Base-by-base conservation (phyloP, 2,329 filamentous ascomycete genomes). In the Parasarocladium wereldwijsianum region DNA sequence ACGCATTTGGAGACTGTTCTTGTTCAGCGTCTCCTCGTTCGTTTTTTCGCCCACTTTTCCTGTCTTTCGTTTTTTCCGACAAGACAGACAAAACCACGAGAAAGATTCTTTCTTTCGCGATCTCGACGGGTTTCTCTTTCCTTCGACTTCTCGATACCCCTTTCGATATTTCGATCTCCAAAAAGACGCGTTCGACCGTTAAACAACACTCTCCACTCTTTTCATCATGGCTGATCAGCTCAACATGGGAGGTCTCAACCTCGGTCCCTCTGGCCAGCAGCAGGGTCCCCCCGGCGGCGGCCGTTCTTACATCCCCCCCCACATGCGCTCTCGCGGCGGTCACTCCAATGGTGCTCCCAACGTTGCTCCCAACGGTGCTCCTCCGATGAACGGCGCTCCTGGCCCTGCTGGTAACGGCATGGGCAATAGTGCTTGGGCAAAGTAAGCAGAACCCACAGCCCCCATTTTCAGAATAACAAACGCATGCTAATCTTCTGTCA, bases 291-390 rank as follows among this genome's bases (percentile, higher is more conserved):
- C 40, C 46, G 40, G 38, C 43, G 31, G 29, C 18, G 30, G 30
- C 40, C 76, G 77, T 47, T 80, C 80, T 34, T 90, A 90, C 65
- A 85, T 90, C 42, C 82, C 82, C 41, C 82, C 82, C 55, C 83
- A 90, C 57, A 74, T 86, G 66, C 76, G 82, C 50, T 62, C 60
- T 45, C 69, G 70, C 52, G 55, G 51, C 34, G 47, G 36, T 33
- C 41, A 40, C 34, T 36, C 37, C 34, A n/a, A n/a, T n/a, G n/a
- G n/a, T n/a, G 19, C 17, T 17, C 28, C 28, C 11, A 20, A 9
- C 11, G 18, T 20, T 21, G 42, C 40, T 32, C 49, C 46, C 22
- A 40, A 38, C 23, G 44, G 43, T 33, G 34, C 40, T 30, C 52
- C 57, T 41, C 55, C 51, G 37, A 58, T 63, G 43, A 54, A 53